Conservation (phyloP, 805 yeast species). For the Saccharomycopsis vini region DNA sequence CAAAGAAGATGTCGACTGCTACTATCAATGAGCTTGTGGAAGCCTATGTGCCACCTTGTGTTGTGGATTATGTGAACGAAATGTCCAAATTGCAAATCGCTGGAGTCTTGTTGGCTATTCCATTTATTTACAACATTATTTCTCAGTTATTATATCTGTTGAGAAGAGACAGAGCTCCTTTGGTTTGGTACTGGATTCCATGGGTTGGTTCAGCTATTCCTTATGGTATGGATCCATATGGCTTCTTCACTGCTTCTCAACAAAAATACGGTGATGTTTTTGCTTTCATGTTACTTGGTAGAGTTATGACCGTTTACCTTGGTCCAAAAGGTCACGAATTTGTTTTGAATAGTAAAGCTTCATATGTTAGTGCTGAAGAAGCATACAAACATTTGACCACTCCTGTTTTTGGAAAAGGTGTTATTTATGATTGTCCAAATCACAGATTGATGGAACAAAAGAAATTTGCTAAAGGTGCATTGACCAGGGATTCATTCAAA, state of each 20-base stretch:
- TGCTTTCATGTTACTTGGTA: conserved; percentile 82
- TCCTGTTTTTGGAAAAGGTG: conserved; percentile 98
- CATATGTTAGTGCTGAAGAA: conserved; percentile 91
- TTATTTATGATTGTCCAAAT: conserved; percentile 94
- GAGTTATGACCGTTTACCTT: conserved; percentile 86
- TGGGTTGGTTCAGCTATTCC: conserved; percentile 89
- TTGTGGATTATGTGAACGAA: background rate
- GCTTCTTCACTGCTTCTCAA: conserved; percentile 73
- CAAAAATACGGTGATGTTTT: conserved; percentile 86
- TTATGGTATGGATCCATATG: conserved; percentile 91
- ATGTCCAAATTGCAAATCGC: conserved; percentile 4
- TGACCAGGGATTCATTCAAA: conserved; percentile 77
- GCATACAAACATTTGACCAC: conserved; percentile 96
- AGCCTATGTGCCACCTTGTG: background rate
- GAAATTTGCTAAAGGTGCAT: conserved; percentile 87
- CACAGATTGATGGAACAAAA: conserved; percentile 94
- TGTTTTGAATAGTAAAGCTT: conserved; percentile 79
- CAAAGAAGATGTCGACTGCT: too few relatives aligned
- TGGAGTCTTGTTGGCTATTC: conserved; percentile 33
- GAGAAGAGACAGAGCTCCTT: conserved; percentile 75
- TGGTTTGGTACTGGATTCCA: conserved; percentile 88
- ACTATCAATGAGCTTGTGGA: background rate
- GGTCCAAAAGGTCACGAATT: conserved; percentile 99
- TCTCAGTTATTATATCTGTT: conserved; percentile 67
- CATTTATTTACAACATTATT: conserved; percentile 53